A percentile compares a stretch with the other conserved stretches of the same genome.
Evolutionary conservation across 331 rosid species (phyloP).

Genomic region (Arachis monticola): DNA sequence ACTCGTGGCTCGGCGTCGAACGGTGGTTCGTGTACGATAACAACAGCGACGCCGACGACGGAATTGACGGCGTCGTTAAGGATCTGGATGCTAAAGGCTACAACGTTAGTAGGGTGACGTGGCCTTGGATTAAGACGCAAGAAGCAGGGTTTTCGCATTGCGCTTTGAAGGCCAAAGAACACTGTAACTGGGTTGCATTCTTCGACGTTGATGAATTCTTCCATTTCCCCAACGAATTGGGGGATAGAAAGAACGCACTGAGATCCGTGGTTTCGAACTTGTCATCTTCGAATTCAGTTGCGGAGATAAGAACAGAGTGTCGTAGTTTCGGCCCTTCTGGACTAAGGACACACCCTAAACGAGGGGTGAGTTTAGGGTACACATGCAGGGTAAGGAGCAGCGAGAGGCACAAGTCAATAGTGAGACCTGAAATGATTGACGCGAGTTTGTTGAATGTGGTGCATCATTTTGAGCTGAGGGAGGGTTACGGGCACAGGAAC

Average conservation of each 20-base stretch:
- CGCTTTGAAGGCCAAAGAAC: slow-evolving; percentile 61
- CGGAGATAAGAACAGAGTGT: slow-evolving; percentile 75
- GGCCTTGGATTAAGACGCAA: slow-evolving; percentile 92
- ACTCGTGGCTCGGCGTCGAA: slow-evolving; percentile 80
- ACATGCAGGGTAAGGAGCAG: slow-evolving; percentile 65
- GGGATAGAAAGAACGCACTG: slow-evolving; percentile 49
- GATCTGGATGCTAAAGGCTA: slow-evolving; percentile 55
- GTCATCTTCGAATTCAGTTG: slow-evolving; percentile 48
- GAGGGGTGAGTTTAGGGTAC: slow-evolving; percentile 71
- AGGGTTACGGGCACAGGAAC: slow-evolving; percentile 46
- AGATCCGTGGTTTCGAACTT: slow-evolving; percentile 48
- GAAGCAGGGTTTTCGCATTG: slow-evolving; percentile 94
- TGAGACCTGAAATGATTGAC: slow-evolving; percentile 65
- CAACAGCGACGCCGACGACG: slow-evolving; percentile 84
- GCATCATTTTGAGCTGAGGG: slow-evolving; percentile 68
- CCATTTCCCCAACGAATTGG: slow-evolving; percentile 45
- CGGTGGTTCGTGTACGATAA: slow-evolving; percentile 86
- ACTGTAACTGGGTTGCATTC: slow-evolving; percentile 84
- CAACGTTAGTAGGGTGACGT: slow-evolving; percentile 57
- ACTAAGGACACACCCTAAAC: slow-evolving; percentile 51
- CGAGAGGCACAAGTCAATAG: slow-evolving; percentile 78
- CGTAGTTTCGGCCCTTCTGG: slow-evolving; percentile 87
- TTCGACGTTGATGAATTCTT: slow-evolving; percentile 87
- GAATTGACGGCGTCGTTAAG: slow-evolving; percentile 46
- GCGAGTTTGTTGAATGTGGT: slow-evolving; percentile 68